phyloP scores from a whole-genome alignment of 139 green algal genomes.

The Ulvella scutata region DNA sequence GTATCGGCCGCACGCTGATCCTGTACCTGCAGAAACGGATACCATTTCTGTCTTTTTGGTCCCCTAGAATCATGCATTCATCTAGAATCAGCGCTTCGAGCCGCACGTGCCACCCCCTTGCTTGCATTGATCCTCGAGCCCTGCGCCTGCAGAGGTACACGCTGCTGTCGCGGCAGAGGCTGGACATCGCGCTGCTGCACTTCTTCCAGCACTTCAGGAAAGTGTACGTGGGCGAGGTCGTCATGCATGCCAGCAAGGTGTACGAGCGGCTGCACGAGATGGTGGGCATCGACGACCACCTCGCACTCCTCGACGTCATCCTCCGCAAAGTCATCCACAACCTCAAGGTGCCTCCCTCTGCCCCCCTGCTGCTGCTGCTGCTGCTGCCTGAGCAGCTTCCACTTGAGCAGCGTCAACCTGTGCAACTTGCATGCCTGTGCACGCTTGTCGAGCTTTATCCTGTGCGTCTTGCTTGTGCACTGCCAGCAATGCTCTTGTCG shows the following conservation, averaged over 20 bases:
- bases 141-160: too few species aligned
- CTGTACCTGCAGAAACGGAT: neutral
- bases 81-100: too few species aligned
- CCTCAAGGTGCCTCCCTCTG: constrained; percentile 31
- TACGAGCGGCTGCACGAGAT: constrained; percentile 68
- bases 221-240: constrained; percentile 90
- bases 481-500: too few species aligned
- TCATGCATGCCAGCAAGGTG: constrained; percentile 84
- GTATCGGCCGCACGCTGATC: too few species aligned
- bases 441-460: too few species aligned
- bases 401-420: too few species aligned
- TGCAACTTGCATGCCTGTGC: too few species aligned
- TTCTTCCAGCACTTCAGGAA: constrained; percentile 95
- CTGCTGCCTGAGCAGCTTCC: too few species aligned
- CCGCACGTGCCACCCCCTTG: neutral
- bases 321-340: constrained; percentile 83
- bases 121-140: too few species aligned
- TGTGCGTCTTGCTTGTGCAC: too few species aligned
- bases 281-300: constrained; percentile 71
- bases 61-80: too few species aligned
- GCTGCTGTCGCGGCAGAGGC: constrained; percentile 58
- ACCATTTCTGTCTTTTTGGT: too few species aligned
- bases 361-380: neutral
- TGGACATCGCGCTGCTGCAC: constrained; percentile 76
- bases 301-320: constrained; percentile 73